Percentiles rank a stretch among this genome's conserved stretches.
Evolutionary conservation across 179 eudicot genomes (phyloP).

Genomic region (Beta corolliflora): DNA sequence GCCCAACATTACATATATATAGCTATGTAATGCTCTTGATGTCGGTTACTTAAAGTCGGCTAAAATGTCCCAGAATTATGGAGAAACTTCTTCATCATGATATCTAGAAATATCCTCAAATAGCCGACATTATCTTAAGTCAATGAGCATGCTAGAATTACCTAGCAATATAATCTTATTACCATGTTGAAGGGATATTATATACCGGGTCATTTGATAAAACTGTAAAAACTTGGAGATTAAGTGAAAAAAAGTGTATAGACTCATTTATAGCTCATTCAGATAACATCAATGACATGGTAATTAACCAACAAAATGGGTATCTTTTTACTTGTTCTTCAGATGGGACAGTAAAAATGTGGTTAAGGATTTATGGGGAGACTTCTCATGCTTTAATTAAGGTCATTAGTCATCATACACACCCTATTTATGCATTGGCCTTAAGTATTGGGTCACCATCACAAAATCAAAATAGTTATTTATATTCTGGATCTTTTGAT

Average conservation of each 20-base stretch:
- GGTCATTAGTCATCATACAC: constrained; percentile 55
- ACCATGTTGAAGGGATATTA: constrained; percentile 49
- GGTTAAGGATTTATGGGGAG: constrained; percentile 62
- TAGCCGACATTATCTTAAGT: too few relatives aligned
- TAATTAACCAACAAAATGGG: constrained; percentile 57
- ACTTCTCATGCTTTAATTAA: constrained; percentile 54
- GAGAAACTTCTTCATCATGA: too few relatives aligned
- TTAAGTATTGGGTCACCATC: constrained; percentile 33
- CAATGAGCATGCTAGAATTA: too few relatives aligned
- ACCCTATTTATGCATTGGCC: constrained; percentile 61
- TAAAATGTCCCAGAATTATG: too few relatives aligned
- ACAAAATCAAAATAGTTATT: constrained; percentile 24
- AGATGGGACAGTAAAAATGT: constrained; percentile 62
- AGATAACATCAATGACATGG: constrained; percentile 48
- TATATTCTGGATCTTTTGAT: constrained; percentile 65
- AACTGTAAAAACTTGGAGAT: constrained; percentile 57
- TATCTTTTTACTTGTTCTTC: constrained; percentile 59
- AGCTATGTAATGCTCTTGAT: too few relatives aligned
- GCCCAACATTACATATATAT: too few relatives aligned
- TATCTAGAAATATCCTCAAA: too few relatives aligned
- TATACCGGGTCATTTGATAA: constrained; percentile 69
- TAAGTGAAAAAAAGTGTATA: constrained; percentile 45
- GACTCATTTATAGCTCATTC: constrained; percentile 68
- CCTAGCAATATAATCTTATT: too few relatives aligned
- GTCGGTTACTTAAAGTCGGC: too few relatives aligned